Conservation (phyloP, 192 early-diverging fungal genomes). For the Cetraspora pellucida region DNA sequence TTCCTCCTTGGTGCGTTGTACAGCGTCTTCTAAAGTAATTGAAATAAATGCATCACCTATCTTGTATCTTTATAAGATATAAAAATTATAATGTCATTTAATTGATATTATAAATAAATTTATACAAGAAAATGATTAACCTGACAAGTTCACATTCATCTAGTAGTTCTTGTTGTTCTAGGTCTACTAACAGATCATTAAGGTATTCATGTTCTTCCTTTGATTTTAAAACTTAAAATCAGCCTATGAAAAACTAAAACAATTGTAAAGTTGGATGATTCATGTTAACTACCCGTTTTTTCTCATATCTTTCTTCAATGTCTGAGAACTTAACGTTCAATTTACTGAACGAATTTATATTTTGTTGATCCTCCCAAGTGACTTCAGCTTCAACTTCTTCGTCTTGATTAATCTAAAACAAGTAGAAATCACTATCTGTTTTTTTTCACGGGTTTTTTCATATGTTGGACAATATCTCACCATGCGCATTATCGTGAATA, state of each 20-base stretch:
- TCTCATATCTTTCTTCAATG: constrained; percentile 77
- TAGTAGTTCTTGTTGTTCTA: constrained; percentile 88
- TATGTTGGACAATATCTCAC: too few relatives aligned
- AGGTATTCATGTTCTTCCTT: constrained; percentile 85
- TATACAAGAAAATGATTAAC: background rate
- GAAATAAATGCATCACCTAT: constrained; percentile 90
- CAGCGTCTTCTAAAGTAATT: constrained; percentile 69
- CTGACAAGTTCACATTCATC: constrained; percentile 77
- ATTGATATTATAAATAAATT: background rate
- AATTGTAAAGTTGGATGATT: too few relatives aligned
- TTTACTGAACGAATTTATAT: constrained; percentile 93
- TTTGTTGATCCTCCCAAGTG: constrained; percentile 96
- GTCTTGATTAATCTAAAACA: constrained; percentile 51
- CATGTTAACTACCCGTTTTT: constrained; percentile 76
- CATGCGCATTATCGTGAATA: too few relatives aligned
- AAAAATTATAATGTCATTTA: constrained; percentile 15
- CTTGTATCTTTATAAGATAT: constrained; percentile 57
- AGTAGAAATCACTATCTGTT: background rate
- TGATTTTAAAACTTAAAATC: background rate
- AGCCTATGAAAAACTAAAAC: background rate
- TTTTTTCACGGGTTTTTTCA: background rate
- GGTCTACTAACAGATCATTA: constrained; percentile 88
- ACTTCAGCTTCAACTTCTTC: constrained; percentile 91
- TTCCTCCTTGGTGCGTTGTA: constrained; percentile 60
- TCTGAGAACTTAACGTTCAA: constrained; percentile 76